Base-by-base conservation (phyloP, 1,284 basidiomycete genomes). In the Butyriboletus appendiculatus region DNA sequence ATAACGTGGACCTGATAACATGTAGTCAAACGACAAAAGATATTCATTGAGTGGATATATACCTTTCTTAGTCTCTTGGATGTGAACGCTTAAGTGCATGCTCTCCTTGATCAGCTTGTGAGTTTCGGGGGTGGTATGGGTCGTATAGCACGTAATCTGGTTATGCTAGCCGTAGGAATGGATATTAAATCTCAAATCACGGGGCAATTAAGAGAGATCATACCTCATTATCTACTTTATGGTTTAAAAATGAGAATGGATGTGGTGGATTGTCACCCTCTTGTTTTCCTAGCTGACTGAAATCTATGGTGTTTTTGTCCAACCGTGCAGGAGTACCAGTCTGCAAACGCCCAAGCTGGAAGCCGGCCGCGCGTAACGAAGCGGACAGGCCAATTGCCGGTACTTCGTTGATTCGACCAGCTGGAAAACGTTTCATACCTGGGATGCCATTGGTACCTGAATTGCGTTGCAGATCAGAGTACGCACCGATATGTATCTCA, bases 271-370 rank as follows among this genome's bases (percentile, higher is more conserved):
- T 57, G 60, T 92, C 89, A 4, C 88, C 89, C 5, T 77, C 70
- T 66, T 92, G 90, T 48, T 67, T 71, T 28, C 70, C 75, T 62
- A 93, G 72, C 8, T 74, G 76, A 8, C 70, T 71, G 56, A 90
- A 93, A 62, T 90, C 72, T 48, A 96, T 92, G 4, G 86, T 88
- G 5, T 73, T 77, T 28, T 80, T 81, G 43, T 85, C 84, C 8
- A 96, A 75, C 8, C 94, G 78, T 1, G 94, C 91, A 15, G 94
- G 94, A 0, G 94, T 96, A 4, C 94, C 94, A 0, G 94, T 96
- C 75, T 96, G 93, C 49, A 96, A 75, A 10, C 94, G 81, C 2
- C 88, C 87, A 3, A 96, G 84, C 60, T 81, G 79, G 71, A 96
- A 94, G 0, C 92, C 91, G 8, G 91, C 90, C 7, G 76, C 70